Evolutionary conservation across 495 filamentous ascomycete genomes (phyloP).

Genomic region (Cairneyella variabilis): DNA sequence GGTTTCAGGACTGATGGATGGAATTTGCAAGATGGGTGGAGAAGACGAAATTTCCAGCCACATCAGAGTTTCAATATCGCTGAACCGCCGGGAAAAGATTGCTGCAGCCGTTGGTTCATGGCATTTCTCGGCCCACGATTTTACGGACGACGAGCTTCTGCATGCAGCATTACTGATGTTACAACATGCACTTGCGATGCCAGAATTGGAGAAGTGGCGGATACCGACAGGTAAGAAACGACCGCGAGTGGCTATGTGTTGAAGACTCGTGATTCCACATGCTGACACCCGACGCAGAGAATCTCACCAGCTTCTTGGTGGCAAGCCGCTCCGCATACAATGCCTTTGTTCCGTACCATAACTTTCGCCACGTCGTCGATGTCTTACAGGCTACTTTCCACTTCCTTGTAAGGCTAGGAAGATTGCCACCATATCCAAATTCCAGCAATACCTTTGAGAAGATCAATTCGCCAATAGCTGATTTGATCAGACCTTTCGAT

Average conservation of each 20-base stretch:
- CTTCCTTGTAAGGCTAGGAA: slow-evolving; percentile 81
- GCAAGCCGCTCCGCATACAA: slow-evolving; percentile 89
- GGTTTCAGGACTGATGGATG: slow-evolving; percentile 88
- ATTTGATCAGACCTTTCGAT: slow-evolving; percentile 76
- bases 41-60: slow-evolving; percentile 38
- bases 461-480: slow-evolving; percentile 52
- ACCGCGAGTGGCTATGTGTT: slow-evolving; percentile 18
- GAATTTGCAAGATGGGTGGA: slow-evolving; percentile 72
- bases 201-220: slow-evolving; percentile 74
- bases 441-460: slow-evolving; percentile 18
- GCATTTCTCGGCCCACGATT: slow-evolving; percentile 86
- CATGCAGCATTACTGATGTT: slow-evolving; percentile 78
- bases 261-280: slow-evolving; percentile 11
- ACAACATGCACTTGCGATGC: slow-evolving; percentile 79
- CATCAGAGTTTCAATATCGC: slow-evolving; percentile 43
- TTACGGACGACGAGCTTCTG: slow-evolving; percentile 82
- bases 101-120: slow-evolving; percentile 71
- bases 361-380: slow-evolving; percentile 95
- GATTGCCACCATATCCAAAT: slow-evolving; percentile 62
- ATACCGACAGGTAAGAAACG: slow-evolving; percentile 62
- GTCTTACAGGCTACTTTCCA: slow-evolving; percentile 92
- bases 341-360: slow-evolving; percentile 95
- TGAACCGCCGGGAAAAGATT: slow-evolving; percentile 57
- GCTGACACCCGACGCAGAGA: slow-evolving; percentile 31
- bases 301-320: slow-evolving; percentile 69